These are phyloP conservation scores for Arabidopsis lyrata DNA, from an alignment of 441 rosid genomes.

Conservation along the genomic window DNA sequence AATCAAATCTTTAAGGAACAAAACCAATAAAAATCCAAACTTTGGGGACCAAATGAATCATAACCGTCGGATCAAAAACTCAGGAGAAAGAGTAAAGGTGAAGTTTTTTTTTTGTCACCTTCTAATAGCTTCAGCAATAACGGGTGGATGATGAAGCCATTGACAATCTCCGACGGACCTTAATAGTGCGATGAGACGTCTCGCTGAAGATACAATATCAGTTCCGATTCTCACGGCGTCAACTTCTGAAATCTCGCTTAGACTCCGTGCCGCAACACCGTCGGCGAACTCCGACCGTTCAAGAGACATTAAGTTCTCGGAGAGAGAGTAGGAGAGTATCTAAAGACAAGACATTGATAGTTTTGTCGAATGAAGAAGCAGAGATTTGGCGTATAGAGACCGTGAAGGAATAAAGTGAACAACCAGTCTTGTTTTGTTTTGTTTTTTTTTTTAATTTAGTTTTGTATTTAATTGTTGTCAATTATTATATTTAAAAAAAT, in stretches of 20 bases:
- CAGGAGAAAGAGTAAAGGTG: constrained; percentile 4
- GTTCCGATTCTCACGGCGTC: constrained; percentile 54
- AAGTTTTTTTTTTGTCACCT: constrained; percentile 48
- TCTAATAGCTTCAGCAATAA: constrained; percentile 70
- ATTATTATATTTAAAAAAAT: neutral
- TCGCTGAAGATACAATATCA: constrained; percentile 80
- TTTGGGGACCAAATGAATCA: constrained; percentile 13
- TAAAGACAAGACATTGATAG: constrained; percentile 33
- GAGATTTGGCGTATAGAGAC: constrained; percentile 31
- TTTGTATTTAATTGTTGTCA: neutral
- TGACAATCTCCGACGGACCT: constrained; percentile 63
- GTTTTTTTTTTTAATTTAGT: neutral
- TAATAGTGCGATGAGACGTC: constrained; percentile 64
- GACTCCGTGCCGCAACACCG: constrained; percentile 53
- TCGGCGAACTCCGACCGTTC: constrained; percentile 32
- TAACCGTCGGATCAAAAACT: constrained; percentile 35
- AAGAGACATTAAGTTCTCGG: constrained; percentile 39
- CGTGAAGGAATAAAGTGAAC: constrained; percentile 33
- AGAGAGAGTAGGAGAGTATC: constrained; percentile 23
- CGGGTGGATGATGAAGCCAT: constrained; percentile 70
- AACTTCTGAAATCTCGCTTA: constrained; percentile 66
- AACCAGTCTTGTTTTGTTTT: constrained; percentile 8
- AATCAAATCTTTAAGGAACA: neutral
- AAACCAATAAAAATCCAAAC: neutral
- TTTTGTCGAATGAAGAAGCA: constrained; percentile 39